Base-by-base conservation (phyloP, 2,329 filamentous ascomycete genomes). In the Lachnellula occidentalis region DNA sequence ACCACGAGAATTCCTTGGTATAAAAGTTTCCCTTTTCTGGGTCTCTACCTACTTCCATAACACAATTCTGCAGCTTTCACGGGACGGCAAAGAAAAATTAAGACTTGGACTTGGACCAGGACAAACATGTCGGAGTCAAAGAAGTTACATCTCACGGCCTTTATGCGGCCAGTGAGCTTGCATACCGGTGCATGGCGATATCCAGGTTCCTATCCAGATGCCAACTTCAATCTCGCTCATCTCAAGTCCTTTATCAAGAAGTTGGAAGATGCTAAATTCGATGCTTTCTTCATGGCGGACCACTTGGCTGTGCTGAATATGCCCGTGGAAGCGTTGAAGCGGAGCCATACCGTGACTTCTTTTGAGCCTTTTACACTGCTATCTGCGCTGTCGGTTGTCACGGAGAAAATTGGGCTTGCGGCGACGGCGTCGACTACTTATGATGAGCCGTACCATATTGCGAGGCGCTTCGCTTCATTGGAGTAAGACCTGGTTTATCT, bases 401-500 rank as follows among this genome's bases (percentile, higher is more conserved):
- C 85, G 0, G 77, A 79, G 59, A 85, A 75, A 56, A 77, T 88
- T 17, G 81, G 78, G 0, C 86, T 87, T 55, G 83, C 83, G 1
- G 81, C 87, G 0, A 87, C 85, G 0, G 78, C 83, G 0, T 79
- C 80, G 2, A 86, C 84, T 0, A 85, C 81, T 0, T 87, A 87
- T 55, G 84, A 87, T 66, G 78, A 83, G 66, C 84, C 85, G 0
- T 87, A 86, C 63, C 81, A 86, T 63, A 72, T 87, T 19, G 84
- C 85, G 0, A 69, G 85, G 17, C 71, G 83, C 15, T 68, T 87
- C 8, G 82, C 79, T 5, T 87, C 85, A 0, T 73, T 87, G 0
- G 85, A 88, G 27, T 27, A 27, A 27, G 27, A 27, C 6, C 8
- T 27, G 27, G 27, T 27, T 27, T 27, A 27, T 27, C 7, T 27